Conservation (phyloP, 768 basidiomycete genomes). For the Mycena metata region DNA sequence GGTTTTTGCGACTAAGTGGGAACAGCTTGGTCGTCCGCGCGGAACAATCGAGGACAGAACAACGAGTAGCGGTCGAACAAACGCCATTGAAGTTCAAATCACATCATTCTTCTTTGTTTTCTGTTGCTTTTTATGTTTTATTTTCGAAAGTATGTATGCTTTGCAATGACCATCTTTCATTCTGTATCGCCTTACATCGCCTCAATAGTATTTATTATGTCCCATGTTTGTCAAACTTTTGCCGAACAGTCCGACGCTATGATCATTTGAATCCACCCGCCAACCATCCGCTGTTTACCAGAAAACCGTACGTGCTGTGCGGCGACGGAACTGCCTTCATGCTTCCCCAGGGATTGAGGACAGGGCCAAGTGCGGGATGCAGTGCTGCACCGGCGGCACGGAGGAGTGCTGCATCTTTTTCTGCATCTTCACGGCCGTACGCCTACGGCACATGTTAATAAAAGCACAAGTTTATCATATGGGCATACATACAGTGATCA, state of each 20-base stretch:
- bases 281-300: conserved; percentile 19
- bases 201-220: conserved; percentile 19
- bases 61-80: too few relatives aligned
- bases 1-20: too few relatives aligned
- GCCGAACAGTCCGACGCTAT: conserved; percentile 25
- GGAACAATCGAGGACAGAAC: too few relatives aligned
- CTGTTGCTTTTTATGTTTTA: conserved; percentile 3
- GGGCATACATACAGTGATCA: conserved; percentile 20
- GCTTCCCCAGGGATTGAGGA: conserved; percentile 31
- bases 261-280: conserved; percentile 29
- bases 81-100: too few relatives aligned
- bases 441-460: conserved; percentile 28
- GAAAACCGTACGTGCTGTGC: conserved; percentile 16
- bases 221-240: conserved; percentile 19
- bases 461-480: conserved; percentile 20
- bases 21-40: too few relatives aligned
- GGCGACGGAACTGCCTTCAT: conserved; percentile 24
- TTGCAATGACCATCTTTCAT: conserved; percentile 22
- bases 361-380: conserved; percentile 27
- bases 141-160: conserved; percentile 11
- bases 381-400: conserved; percentile 22
- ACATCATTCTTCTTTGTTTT: background rate
- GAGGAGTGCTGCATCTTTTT: conserved; percentile 26
- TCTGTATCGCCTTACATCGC: conserved; percentile 24
- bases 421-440: conserved; percentile 26